Conservation (phyloP, 106 monocot genomes). For the Acanthochlamys bracteata region DNA sequence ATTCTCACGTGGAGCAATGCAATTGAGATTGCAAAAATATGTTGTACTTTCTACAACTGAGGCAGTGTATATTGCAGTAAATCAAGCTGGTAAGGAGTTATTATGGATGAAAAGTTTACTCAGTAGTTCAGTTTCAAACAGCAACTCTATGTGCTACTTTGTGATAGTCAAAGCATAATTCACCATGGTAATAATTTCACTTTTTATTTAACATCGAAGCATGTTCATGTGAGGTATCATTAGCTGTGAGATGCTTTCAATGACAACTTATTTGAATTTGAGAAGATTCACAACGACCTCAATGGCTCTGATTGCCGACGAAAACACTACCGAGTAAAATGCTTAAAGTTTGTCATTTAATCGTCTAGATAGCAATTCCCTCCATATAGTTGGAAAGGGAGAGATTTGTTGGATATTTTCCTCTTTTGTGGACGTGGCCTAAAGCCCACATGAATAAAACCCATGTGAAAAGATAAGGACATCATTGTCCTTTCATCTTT, state of each 20-base stretch:
- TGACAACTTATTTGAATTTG: neutral
- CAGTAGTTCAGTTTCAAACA: neutral
- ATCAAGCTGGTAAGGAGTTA: neutral
- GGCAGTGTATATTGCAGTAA: neutral
- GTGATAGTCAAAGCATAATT: neutral
- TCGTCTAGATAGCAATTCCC: too few species aligned
- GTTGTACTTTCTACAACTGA: neutral
- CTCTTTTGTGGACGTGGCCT: too few species aligned
- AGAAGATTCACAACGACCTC: neutral
- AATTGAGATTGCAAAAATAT: neutral
- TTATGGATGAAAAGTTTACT: neutral
- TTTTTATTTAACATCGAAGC: neutral
- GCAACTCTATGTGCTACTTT: neutral
- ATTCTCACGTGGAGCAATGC: neutral
- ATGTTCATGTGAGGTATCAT: constrained; percentile 4
- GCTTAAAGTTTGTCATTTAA: neutral
- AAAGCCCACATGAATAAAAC: too few species aligned
- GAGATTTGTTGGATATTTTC: neutral
- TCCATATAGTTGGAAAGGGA: too few species aligned
- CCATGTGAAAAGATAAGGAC: too few species aligned
- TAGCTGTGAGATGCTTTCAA: neutral
- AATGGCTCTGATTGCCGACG: neutral
- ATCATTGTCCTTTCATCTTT: too few species aligned
- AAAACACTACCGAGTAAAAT: neutral
- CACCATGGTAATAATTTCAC: neutral